Evolutionary conservation across 108 stramenopile species (phyloP).

Genomic region (Fistulifera pelliculosa): DNA sequence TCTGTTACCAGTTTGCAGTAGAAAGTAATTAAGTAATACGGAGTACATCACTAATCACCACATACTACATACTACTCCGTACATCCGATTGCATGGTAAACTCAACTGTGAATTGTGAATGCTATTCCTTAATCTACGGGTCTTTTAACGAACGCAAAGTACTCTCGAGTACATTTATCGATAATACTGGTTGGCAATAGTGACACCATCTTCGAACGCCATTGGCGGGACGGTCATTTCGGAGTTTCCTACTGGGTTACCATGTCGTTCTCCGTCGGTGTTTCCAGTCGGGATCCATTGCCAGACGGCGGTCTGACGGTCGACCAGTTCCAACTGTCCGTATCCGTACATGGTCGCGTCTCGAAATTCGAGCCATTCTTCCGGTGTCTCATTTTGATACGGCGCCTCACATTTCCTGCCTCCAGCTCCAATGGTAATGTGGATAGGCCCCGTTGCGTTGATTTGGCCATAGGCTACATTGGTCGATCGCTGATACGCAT

Average conservation of each 20-base stretch:
- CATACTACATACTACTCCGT: too few relatives aligned
- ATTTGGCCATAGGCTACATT: constrained; percentile 39
- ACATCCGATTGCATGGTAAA: too few relatives aligned
- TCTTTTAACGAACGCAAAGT: too few relatives aligned
- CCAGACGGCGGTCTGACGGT: constrained; percentile 67
- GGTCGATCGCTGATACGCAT: constrained; percentile 79
- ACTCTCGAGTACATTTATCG: too few relatives aligned
- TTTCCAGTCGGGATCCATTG: constrained; percentile 38
- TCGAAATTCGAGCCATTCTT: constrained; percentile 76
- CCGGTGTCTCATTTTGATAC: constrained; percentile 43
- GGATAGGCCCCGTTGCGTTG: constrained; percentile 51
- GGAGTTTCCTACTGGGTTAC: constrained; percentile 19
- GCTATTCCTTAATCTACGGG: too few relatives aligned
- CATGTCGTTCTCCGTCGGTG: constrained; percentile 19
- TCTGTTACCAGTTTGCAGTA: too few relatives aligned
- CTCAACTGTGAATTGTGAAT: too few relatives aligned
- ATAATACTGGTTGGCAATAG: constrained; percentile 29
- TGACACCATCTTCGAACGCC: constrained; percentile 12
- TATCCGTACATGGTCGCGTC: constrained; percentile 83
- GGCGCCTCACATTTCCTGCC: constrained; percentile 79
- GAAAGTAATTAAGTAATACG: too few relatives aligned
- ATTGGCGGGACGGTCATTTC: constrained; percentile 15
- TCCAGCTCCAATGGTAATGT: constrained; percentile 90
- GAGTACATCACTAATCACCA: too few relatives aligned
- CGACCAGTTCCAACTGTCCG: constrained; percentile 59